Conservation (phyloP, 495 filamentous ascomycete species). For the Hyphodiscus hymeniophilus region DNA sequence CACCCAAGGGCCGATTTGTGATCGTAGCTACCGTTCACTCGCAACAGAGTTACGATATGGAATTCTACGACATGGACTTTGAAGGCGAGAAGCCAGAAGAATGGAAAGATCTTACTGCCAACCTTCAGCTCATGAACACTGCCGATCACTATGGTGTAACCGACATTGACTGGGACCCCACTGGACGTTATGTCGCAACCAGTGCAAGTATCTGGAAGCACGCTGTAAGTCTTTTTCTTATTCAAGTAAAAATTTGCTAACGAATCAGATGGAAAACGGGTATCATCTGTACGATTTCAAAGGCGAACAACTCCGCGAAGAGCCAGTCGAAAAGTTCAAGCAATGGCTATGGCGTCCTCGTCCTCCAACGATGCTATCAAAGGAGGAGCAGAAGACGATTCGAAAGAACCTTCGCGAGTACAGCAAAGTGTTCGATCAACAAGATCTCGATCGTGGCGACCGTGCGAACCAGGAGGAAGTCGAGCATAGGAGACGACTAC, state of each 20-base stretch:
- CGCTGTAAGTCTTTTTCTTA: conserved; percentile 50
- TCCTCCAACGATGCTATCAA: conserved; percentile 76
- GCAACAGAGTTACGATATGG: conserved; percentile 85
- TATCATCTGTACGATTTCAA: conserved; percentile 97
- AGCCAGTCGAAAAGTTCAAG: conserved; percentile 94
- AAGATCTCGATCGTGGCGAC: conserved; percentile 84
- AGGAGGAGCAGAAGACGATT: conserved; percentile 92
- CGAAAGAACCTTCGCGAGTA: conserved; percentile 98
- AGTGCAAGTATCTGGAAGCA: conserved; percentile 95
- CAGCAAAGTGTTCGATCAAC: conserved; percentile 86
- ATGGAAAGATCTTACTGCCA: conserved; percentile 90
- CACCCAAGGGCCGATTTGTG: conserved; percentile 91
- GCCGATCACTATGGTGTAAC: conserved; percentile 96
- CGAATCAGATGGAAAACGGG: conserved; percentile 86
- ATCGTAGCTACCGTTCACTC: conserved; percentile 88
- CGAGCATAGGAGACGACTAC: conserved; percentile 70
- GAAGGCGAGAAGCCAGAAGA: conserved; percentile 90
- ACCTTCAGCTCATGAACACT: conserved; percentile 85
- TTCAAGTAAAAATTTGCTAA: conserved; percentile 31
- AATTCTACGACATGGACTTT: conserved; percentile 96
- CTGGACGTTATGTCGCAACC: conserved; percentile 85
- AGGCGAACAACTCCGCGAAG: conserved; percentile 81
- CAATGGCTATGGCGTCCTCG: conserved; percentile 92
- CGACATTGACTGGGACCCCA: conserved; percentile 96
- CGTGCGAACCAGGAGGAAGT: conserved; percentile 90